Conservation (phyloP, 2,329 filamentous ascomycete species). For the Sporothrix curviconia region DNA sequence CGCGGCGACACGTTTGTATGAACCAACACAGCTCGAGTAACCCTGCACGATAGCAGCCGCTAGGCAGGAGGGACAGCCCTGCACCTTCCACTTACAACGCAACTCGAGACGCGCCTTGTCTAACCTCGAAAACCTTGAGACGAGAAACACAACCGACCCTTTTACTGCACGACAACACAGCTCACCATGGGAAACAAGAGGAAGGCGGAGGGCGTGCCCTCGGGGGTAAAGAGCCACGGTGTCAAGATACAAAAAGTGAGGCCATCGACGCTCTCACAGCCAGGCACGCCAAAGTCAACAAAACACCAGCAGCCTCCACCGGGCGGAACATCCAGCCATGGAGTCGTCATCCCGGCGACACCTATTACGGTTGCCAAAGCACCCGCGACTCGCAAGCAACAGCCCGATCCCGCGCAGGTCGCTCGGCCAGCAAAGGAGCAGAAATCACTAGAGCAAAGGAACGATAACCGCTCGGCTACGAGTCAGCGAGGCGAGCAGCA, state of each 20-base stretch:
- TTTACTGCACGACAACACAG: too few relatives aligned
- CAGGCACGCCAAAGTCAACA: not conserved
- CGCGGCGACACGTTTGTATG: not conserved
- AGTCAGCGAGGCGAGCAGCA: conserved; percentile 20
- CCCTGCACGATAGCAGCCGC: not conserved
- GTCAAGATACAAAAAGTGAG: too few relatives aligned
- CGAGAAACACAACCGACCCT: too few relatives aligned
- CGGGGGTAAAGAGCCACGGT: too few relatives aligned
- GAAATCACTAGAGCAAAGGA: too few relatives aligned
- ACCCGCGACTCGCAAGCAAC: not conserved
- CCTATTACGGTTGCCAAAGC: conserved; percentile 5
- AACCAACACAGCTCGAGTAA: not conserved
- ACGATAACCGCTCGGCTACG: conserved; percentile 26
- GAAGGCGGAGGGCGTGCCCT: too few relatives aligned
- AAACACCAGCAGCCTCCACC: not conserved
- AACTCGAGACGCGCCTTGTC: too few relatives aligned
- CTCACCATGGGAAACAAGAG: too few relatives aligned
- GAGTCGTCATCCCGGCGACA: conserved; percentile 13
- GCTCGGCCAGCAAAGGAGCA: conserved; percentile 22
- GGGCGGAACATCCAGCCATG: too few relatives aligned
- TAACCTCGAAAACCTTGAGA: not conserved
- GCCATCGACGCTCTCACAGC: too few relatives aligned
- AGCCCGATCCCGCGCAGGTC: not conserved
- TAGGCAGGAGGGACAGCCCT: not conserved
- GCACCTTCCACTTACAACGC: not conserved